A percentile compares a stretch with the other conserved stretches of the same genome.
These are phyloP conservation scores for Allodekkera sacchari DNA, from an alignment of 805 yeast genomes.

Conservation along the genomic window DNA sequence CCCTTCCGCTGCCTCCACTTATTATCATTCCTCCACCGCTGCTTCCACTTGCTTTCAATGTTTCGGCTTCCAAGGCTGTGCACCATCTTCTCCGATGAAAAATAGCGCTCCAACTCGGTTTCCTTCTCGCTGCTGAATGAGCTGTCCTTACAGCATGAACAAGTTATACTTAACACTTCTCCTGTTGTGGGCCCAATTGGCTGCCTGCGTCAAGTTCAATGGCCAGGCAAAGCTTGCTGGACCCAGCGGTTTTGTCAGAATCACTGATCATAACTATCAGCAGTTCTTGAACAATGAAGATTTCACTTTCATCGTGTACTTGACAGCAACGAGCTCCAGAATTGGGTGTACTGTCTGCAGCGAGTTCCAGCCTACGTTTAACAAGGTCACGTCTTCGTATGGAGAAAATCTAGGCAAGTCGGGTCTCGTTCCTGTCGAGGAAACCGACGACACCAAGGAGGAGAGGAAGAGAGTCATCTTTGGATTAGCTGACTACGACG, in stretches of 20 bases:
- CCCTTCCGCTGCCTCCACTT: no score
- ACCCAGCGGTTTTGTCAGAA: constrained; percentile 1
- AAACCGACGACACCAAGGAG: constrained; percentile 10
- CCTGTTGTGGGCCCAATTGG: constrained; percentile 6
- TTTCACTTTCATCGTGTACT: constrained; percentile 51
- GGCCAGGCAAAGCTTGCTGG: constrained; percentile 9
- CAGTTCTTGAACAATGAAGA: constrained; percentile 53
- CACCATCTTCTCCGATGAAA: no score
- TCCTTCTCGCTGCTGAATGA: no score
- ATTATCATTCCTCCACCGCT: no score
- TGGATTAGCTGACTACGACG: constrained; percentile 64
- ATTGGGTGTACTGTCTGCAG: constrained; percentile 73
- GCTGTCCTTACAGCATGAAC: no score
- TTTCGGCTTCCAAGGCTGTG: no score
- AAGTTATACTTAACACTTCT: constrained; percentile 1
- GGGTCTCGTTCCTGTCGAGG: constrained; percentile 42
- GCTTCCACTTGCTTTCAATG: no score
- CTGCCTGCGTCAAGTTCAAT: constrained; percentile 13
- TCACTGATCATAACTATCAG: constrained; percentile 57
- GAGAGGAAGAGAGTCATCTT: constrained; percentile 40
- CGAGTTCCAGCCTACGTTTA: constrained; percentile 59
- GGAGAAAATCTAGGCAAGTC: constrained; percentile 37
- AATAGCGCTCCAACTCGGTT: no score
- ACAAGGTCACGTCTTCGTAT: constrained; percentile 54
- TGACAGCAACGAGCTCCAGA: constrained; percentile 68